Evolutionary conservation across 139 green algal genomes (phyloP), one percentile per base, ranked within the genome.

Genomic region (Micromonas pusilla): DNA sequence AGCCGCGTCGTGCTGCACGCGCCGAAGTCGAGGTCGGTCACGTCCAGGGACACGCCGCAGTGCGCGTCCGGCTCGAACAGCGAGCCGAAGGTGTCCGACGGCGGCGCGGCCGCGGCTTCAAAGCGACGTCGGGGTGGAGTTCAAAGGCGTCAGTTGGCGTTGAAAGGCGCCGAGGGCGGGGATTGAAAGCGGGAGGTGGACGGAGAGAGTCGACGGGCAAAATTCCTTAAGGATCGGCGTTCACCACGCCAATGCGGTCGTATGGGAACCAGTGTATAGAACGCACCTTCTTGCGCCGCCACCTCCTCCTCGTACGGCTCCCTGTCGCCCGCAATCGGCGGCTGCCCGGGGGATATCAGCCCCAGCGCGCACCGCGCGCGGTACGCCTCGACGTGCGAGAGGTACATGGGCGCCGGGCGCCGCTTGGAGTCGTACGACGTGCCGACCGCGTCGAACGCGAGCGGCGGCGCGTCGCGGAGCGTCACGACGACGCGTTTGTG

Each of bases 381-480:
- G 63, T 70, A 70, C 63, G 9, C 63, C 13, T 36, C 28, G 19
- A 70, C 63, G 63, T 70, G 63, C 63, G 89, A 85, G 31, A 72
- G 74, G 26, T 37, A 32, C 1, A 93, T 78, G 0, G 86, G 80
- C 20, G 89, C 86, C 33, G 88, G 89, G 0, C 89, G 81, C 31
- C 63, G 72, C 63, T 85, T 85, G 39, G 89, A 85, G 25, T 78
- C 78, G 82, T 79, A 92, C 34, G 66, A 76, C 2, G 85, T 91
- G 21, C 83, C 89, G 32, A 92, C 34, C 1, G 88, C 80, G 73
- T 92, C 87, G n/a, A 93, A 39, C 2, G 54, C 60, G 1, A 85
- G 33, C 3, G 84, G 81, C 2, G 70, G 36, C 13, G 66, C 68
- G 72, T 90, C 81, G 79, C 89, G 87, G 65, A 92, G 60, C 21